Conservation (phyloP, 2,329 filamentous ascomycete species). For the Pestalotiopsis sp. region DNA sequence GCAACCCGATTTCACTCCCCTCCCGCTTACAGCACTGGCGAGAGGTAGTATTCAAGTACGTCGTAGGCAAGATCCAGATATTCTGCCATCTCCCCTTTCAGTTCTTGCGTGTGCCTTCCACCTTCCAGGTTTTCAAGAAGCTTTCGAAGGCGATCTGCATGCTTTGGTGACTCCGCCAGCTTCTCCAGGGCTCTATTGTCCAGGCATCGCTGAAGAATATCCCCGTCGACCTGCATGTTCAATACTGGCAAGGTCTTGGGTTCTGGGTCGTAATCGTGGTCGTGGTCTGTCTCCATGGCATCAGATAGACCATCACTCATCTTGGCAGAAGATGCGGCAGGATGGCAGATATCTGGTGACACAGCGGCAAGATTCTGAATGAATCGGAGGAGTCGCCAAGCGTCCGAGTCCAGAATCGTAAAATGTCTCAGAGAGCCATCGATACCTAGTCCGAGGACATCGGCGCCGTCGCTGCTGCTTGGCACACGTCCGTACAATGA, state of each 20-base stretch:
- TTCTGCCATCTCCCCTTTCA: conserved; percentile 27
- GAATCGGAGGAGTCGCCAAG: conserved; percentile 72
- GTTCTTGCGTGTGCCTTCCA: conserved; percentile 40
- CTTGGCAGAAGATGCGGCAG: conserved; percentile 32
- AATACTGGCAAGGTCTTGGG: conserved; percentile 42
- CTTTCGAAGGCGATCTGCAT: conserved; percentile 45
- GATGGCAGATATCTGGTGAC: conserved; percentile 52
- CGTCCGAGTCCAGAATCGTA: conserved; percentile 60
- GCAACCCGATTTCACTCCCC: neutral
- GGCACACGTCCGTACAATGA: conserved; percentile 45
- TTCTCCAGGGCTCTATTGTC: conserved; percentile 46
- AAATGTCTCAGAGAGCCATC: conserved; percentile 74
- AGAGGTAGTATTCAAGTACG: conserved; percentile 56
- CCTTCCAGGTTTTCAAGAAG: conserved; percentile 53
- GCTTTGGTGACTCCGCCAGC: conserved; percentile 37
- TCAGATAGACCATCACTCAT: neutral
- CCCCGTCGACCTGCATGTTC: conserved; percentile 69
- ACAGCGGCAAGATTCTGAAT: conserved; percentile 69
- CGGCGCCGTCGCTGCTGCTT: conserved; percentile 46
- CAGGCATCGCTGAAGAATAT: conserved; percentile 61
- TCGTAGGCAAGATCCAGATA: conserved; percentile 49
- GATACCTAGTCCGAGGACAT: conserved; percentile 67
- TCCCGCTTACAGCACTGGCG: conserved; percentile 46
- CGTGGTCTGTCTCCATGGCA: neutral
- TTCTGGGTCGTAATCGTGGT: conserved; percentile 33